Base-by-base conservation (phyloP, 2,329 filamentous ascomycete genomes). In the Clonostachys rosea region DNA sequence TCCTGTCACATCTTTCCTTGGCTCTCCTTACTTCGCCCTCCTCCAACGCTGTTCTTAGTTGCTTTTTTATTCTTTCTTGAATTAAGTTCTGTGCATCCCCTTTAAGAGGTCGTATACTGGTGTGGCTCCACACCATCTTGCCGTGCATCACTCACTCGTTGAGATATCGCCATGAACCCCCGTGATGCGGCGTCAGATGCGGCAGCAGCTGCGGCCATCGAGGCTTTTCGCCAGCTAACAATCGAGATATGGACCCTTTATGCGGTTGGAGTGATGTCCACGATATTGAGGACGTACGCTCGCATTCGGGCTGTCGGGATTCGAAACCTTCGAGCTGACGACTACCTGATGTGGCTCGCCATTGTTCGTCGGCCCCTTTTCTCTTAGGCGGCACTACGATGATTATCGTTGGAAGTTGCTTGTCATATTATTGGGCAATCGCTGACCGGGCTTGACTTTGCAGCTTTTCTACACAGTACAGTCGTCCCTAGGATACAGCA, bases 341-440 rank as follows among this genome's bases (percentile, higher is more conserved):
- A 86, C 50, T 83, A 78, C 54, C 56, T 85, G 33, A 79, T 83
- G 62, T 60, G 75, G 41, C n/a, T 80, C 16, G 78, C 74, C 6
- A 69, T 70, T 50, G 76, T 82, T 43, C 45, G 61, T 52, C 33
- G 10, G n/a, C 10, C 20, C 34, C 14, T 43, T 34, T 11, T 18
- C 7, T 50, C 14, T 8, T 4, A 2, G 10, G 14, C 14, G 3
- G 13, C 24, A 10, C 8, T 8, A 30, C 10, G 24, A 30, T 30
- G 24, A 30, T 9, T 30, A 30, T 30, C 24, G 10, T 30, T 30
- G 6, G 9, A 30, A 30, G 24, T 24, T 8, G 9, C 24, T 10
- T 10, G 9, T 30, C 24, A 30, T 10, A 30, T 10, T 30, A 30
- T 7, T 41, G 12, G n/a, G 6, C 35, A 8, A 30, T 30, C 24